Evolutionary conservation across 768 basidiomycete genomes (phyloP).

Genomic region (Asterophora lycoperdoides): DNA sequence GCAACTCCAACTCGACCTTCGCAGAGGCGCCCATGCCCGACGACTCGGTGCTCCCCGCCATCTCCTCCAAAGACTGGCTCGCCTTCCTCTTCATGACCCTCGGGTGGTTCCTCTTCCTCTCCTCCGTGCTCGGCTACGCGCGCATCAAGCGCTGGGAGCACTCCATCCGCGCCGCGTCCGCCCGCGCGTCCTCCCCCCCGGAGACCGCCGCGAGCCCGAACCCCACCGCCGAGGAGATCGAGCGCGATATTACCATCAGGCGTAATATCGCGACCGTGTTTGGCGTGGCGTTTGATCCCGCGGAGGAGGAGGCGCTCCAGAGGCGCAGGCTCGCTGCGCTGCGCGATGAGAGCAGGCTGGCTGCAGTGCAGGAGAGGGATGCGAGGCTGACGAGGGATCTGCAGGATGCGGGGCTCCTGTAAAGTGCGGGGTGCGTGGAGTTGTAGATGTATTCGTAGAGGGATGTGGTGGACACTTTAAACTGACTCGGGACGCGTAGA

Average conservation of each 20-base stretch:
- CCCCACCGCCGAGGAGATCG: constrained; percentile 43
- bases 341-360: too few relatives aligned
- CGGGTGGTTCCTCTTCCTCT: constrained; percentile 90
- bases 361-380: constrained; percentile 38
- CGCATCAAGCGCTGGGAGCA: constrained; percentile 83
- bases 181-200: too few relatives aligned
- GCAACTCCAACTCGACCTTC: too few relatives aligned
- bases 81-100: constrained; percentile 90
- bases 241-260: constrained; percentile 48
- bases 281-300: constrained; percentile 37
- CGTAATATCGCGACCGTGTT: constrained; percentile 51
- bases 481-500: too few relatives aligned
- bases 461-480: too few relatives aligned
- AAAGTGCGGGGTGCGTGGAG: constrained; percentile 6
- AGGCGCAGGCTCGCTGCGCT: constrained; percentile 21
- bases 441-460: not conserved
- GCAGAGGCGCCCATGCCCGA: constrained; percentile 40
- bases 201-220: too few relatives aligned
- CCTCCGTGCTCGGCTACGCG: constrained; percentile 78
- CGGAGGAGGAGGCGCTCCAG: constrained; percentile 22
- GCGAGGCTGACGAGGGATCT: constrained; percentile 46
- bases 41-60: constrained; percentile 25
- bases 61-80: constrained; percentile 78
- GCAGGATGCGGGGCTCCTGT: constrained; percentile 53
- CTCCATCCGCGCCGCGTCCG: constrained; percentile 50